phyloP scores from a whole-genome alignment of 768 basidiomycete species.

The Polyporus arcularius region DNA sequence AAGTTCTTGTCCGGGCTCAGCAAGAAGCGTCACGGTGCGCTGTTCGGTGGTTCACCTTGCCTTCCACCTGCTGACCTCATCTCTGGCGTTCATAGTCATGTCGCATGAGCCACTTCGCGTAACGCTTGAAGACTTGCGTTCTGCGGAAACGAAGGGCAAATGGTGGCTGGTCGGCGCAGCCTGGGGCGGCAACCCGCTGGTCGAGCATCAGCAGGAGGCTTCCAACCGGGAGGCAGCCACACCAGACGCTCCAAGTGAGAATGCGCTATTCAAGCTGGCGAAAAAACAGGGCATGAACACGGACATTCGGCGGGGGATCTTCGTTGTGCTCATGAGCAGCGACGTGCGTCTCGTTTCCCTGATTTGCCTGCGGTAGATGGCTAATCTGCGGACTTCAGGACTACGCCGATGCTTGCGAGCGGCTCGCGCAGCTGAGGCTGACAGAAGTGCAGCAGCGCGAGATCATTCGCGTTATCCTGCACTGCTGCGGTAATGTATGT shows the following conservation, averaged over 20 bases:
- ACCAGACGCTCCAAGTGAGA: constrained; percentile 34
- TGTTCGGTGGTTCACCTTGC: neutral
- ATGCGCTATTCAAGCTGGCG: constrained; percentile 73
- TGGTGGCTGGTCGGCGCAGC: constrained; percentile 99
- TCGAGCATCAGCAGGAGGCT: constrained; percentile 57
- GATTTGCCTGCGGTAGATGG: neutral
- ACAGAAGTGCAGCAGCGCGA: constrained; percentile 93
- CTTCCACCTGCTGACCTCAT: constrained; percentile 1
- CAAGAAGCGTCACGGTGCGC: constrained; percentile 73
- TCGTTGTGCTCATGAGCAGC: constrained; percentile 93
- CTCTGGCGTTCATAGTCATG: constrained; percentile 49
- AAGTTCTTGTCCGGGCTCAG: constrained; percentile 76
- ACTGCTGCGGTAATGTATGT: constrained; percentile 87
- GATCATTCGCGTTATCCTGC: constrained; percentile 88
- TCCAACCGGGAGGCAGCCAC: constrained; percentile 27
- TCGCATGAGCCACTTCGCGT: constrained; percentile 87
- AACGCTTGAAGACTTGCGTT: constrained; percentile 80
- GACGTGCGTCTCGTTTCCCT: constrained; percentile 59
- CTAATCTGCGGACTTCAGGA: constrained; percentile 55
- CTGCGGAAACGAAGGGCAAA: constrained; percentile 85
- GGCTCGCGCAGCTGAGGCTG: constrained; percentile 80
- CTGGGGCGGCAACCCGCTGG: constrained; percentile 90
- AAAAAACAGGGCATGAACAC: constrained; percentile 98
- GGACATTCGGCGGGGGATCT: constrained; percentile 87
- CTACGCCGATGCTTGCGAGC: constrained; percentile 92